Evolutionary conservation across 176 grass and related monocot genomes (phyloP), one percentile per base, ranked within the genome.

Genomic region (Hordeum vulgare): DNA sequence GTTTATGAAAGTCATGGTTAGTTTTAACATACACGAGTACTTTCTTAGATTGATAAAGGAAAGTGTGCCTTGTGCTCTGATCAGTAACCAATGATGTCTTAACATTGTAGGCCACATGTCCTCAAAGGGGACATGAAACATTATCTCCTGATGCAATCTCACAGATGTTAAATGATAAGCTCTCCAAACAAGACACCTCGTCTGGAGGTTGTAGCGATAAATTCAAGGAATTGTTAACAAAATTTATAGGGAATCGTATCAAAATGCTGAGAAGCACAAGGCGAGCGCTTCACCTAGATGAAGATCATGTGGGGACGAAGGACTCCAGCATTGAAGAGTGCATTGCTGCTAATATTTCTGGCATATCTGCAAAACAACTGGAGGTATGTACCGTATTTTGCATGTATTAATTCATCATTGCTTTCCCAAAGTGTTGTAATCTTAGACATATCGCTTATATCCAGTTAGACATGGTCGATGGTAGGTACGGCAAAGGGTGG

Each of bases 1-100:
- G 64, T 93, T 97, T 82, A 94, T 94, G 92, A 97, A 97, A 94
- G 88, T 94, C 88, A 90, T 68, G 95, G 92, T 94, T 74, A 89
- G 86, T 91, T 88, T 77, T 28, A 66, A 44, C 45, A 37, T 69
- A 56, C n/a, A 57, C 0, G 29, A 57, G 57, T 66, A 53, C 24
- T 75, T 73, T 31, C 8, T 71, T 73, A 51, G 37, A 78, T 61
- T 85, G 49, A 78, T 82, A 36, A 85, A 28, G 14, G 25, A 64
- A 80, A 49, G 29, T 81, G 78, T 8, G 21, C 49, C 35, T 82
- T 20, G 1, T 81, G n/a, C 31, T 34, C 61, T 82, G 37, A 88
- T 37, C 44, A 67, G 67, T 89, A n/a, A 63, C 18, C 65, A 67
- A 10, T 67, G 18, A n/a, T 70, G 14, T 53, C 45, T 89, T 61